Conservation (phyloP, 495 filamentous ascomycete genomes). For the Daldinia caldariorum region DNA sequence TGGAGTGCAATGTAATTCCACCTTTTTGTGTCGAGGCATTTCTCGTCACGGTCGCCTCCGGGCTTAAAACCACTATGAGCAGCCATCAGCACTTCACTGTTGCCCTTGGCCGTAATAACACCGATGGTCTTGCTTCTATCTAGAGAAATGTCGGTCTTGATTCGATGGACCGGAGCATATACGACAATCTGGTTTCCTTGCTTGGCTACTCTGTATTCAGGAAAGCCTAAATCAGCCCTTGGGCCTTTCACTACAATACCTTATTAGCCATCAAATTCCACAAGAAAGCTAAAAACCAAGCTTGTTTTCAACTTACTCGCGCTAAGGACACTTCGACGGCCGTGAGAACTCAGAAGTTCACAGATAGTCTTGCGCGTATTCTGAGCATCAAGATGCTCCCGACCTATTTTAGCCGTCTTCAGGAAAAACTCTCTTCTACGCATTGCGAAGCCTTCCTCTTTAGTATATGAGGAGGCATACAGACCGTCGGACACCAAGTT, state of each 20-base stretch:
- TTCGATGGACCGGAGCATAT: conserved; percentile 29
- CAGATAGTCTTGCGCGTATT: conserved; percentile 19
- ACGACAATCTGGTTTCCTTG: conserved; percentile 36
- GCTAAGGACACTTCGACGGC: conserved; percentile 21
- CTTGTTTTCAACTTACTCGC: conserved; percentile 14
- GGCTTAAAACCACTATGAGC: conserved; percentile 33
- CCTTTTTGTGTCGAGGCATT: conserved; percentile 32
- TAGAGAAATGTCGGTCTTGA: conserved; percentile 30
- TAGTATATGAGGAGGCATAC: conserved; percentile 29
- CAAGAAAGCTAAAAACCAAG: neutral
- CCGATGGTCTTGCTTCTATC: conserved; percentile 44
- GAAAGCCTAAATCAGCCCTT: conserved; percentile 31
- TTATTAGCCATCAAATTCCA: neutral
- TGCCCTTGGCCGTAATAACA: conserved; percentile 29
- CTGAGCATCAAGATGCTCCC: conserved; percentile 20
- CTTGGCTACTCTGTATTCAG: conserved; percentile 36
- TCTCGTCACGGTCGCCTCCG: conserved; percentile 21
- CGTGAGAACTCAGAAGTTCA: conserved; percentile 26
- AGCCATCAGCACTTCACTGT: conserved; percentile 27
- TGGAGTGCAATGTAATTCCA: conserved; percentile 40
- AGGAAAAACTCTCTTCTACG: conserved; percentile 27
- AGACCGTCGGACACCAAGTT: conserved; percentile 22
- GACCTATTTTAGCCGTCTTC: conserved; percentile 11
- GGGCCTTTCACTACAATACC: conserved; percentile 18
- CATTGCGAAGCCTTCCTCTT: conserved; percentile 26